Percentiles rank a stretch among this genome's conserved stretches.
These are phyloP conservation scores for Mycena sanguinolenta DNA, from an alignment of 768 basidiomycete genomes.

Conservation along the genomic window DNA sequence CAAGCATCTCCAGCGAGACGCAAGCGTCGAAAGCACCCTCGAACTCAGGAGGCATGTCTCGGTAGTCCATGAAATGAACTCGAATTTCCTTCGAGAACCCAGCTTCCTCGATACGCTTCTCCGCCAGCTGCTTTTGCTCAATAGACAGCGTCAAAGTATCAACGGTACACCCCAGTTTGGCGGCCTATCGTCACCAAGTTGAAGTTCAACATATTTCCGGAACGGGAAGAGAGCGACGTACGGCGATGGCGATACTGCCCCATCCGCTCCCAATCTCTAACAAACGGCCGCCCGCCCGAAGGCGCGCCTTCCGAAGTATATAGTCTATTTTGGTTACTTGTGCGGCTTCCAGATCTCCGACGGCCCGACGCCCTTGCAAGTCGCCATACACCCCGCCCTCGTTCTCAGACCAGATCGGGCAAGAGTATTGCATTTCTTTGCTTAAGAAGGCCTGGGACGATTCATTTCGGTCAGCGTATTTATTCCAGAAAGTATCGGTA, in stretches of 20 bases:
- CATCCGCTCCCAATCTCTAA: conserved; percentile 95
- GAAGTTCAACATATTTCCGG: no score
- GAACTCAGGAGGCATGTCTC: conserved; percentile 84
- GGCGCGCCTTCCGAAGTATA: conserved; percentile 82
- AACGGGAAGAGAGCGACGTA: no score
- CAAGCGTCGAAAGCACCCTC: conserved; percentile 86
- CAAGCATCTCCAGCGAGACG: conserved; percentile 86
- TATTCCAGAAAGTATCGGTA: conserved; percentile 22
- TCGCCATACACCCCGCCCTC: conserved; percentile 87
- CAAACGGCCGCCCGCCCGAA: conserved; percentile 83
- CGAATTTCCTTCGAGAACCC: conserved; percentile 79
- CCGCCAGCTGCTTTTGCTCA: conserved; percentile 90
- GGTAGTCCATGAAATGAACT: conserved; percentile 92
- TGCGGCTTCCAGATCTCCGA: conserved; percentile 83
- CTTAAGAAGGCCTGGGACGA: conserved; percentile 76
- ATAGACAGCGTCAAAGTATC: conserved; percentile 91
- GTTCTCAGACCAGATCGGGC: conserved; percentile 82
- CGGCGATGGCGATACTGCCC: conserved; percentile 87
- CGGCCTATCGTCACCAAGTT: no score
- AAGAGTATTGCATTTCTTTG: conserved; percentile 95
- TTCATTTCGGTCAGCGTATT: no score
- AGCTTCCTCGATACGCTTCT: conserved; percentile 82
- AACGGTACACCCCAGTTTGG: conserved; percentile 75
- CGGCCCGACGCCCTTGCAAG: conserved; percentile 63
- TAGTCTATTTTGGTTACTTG: conserved; percentile 87